These are phyloP conservation scores for Stentor coeruleus DNA, from an alignment of 73 alveolate species.

Conservation along the genomic window DNA sequence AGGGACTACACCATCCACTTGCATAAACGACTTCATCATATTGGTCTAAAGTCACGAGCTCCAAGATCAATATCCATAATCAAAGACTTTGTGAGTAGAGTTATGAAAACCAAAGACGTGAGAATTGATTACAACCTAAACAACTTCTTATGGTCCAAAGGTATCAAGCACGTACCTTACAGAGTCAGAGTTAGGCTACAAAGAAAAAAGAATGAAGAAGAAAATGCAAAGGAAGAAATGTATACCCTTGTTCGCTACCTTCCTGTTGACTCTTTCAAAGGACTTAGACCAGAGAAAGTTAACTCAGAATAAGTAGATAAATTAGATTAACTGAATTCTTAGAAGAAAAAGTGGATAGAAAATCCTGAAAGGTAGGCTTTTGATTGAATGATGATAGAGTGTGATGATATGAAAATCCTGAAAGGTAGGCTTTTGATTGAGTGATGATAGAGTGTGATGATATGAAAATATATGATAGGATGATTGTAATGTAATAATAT, in stretches of 20 bases:
- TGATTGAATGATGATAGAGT: too few species aligned
- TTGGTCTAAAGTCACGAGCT: slow-evolving; percentile 89
- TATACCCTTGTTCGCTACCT: slow-evolving; percentile 88
- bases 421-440: too few species aligned
- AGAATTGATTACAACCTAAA: slow-evolving; percentile 89
- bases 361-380: too few species aligned
- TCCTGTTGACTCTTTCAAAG: slow-evolving; percentile 82
- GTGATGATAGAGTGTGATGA: too few species aligned
- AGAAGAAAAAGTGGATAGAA: too few species aligned
- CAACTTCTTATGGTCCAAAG: slow-evolving; percentile 90
- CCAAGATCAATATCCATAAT: slow-evolving; percentile 90
- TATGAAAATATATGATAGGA: too few species aligned
- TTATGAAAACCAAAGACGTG: slow-evolving; percentile 91
- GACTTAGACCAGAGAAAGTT: slow-evolving; percentile 81
- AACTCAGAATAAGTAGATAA: slow-evolving; percentile 50
- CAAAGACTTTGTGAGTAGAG: slow-evolving; percentile 75
- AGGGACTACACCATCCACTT: slow-evolving; percentile 88
- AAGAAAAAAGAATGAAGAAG: slow-evolving; percentile 92
- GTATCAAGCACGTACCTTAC: slow-evolving; percentile 92
- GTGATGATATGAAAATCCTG: too few species aligned
- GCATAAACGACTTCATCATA: slow-evolving; percentile 86
- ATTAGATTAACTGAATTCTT: too few species aligned
- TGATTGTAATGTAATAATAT: too few species aligned
- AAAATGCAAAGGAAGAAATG: slow-evolving; percentile 79
- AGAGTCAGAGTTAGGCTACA: slow-evolving; percentile 85